These are phyloP conservation scores for Botrytis fragariae DNA, from an alignment of 2,329 filamentous ascomycete genomes.

Conservation along the genomic window DNA sequence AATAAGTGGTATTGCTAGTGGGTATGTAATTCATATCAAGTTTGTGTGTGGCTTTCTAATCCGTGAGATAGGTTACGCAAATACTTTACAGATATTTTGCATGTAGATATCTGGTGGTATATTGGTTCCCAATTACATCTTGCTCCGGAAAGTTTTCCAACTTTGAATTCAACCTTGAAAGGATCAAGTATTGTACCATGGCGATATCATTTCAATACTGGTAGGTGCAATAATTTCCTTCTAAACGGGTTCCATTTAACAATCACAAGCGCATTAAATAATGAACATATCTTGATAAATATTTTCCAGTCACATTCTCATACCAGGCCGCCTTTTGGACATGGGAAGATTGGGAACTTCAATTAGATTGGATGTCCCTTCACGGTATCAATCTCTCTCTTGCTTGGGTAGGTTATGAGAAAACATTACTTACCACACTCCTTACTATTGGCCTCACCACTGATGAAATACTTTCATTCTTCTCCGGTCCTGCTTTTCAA, in stretches of 20 bases:
- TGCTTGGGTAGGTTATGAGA: constrained; percentile 52
- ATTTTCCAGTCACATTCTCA: constrained; percentile 47
- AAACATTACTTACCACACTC: constrained; percentile 50
- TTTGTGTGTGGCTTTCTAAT: neutral
- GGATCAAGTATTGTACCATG: constrained; percentile 46
- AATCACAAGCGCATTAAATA: no score
- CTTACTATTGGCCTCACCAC: constrained; percentile 46
- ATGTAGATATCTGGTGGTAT: constrained; percentile 49
- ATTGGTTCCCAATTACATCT: constrained; percentile 44
- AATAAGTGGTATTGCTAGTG: neutral
- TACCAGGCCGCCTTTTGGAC: constrained; percentile 51
- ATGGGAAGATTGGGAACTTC: constrained; percentile 53
- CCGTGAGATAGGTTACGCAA: constrained; percentile 32
- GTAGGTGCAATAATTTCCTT: constrained; percentile 29
- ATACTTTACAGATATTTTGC: constrained; percentile 43
- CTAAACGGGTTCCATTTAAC: no score
- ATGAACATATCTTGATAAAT: neutral
- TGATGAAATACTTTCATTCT: constrained; percentile 46
- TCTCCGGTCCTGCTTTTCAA: constrained; percentile 51
- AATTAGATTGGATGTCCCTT: constrained; percentile 53
- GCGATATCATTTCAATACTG: constrained; percentile 52
- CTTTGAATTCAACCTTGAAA: constrained; percentile 37
- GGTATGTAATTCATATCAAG: neutral
- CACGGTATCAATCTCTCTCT: constrained; percentile 52
- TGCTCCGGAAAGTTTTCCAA: constrained; percentile 37